Evolutionary conservation across 805 yeast species (phyloP), one percentile per base, ranked within the genome.

Genomic region (Jamesozyma hellenica): DNA sequence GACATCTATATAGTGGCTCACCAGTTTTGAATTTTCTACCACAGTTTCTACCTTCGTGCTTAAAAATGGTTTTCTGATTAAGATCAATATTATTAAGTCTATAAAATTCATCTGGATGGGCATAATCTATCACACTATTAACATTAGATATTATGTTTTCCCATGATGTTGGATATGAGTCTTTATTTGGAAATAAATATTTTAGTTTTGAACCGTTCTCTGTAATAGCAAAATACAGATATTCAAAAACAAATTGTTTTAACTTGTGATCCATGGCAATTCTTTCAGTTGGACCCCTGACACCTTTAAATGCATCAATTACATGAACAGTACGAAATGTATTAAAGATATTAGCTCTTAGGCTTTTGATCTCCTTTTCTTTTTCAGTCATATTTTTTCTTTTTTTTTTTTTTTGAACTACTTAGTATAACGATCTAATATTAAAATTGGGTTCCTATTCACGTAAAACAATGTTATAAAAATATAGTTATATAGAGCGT

Each of bases 1-100:
- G 66, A 53, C 94, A 83, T 40, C 85, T 65, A 54, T 79, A 83
- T 16, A 81, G 79, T 0, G 80, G 76, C 44, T 79, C 83, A 18
- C 81, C 81, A 3, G 58, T 51, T 30, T 67, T 69, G 47, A 83
- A 77, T 28, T 74, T 67, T 40, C 77, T 66, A 3, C 87, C 81
- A 64, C 94, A 83, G 15, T 77, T 75, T 48, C 79, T 71, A n/a
- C 77, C 79, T 2, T 61, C 53, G 40, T 82, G 84, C 30, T 64
- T 58, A 15, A 38, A 42, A 6, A 32, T n/a, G 26, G 60, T 55
- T 28, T 40, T 43, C 9, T 28, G 40, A 9, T 42, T 32, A 13
- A 32, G 11, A 12, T 43, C 34, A 25, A 32, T 17, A 17, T 18
- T 28, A 28, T 38, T 26, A 15, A 45, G 29, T 28, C 36, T 41